These are phyloP conservation scores for Primulina eburnea DNA, from an alignment of 257 asterid species.

Conservation along the genomic window DNA sequence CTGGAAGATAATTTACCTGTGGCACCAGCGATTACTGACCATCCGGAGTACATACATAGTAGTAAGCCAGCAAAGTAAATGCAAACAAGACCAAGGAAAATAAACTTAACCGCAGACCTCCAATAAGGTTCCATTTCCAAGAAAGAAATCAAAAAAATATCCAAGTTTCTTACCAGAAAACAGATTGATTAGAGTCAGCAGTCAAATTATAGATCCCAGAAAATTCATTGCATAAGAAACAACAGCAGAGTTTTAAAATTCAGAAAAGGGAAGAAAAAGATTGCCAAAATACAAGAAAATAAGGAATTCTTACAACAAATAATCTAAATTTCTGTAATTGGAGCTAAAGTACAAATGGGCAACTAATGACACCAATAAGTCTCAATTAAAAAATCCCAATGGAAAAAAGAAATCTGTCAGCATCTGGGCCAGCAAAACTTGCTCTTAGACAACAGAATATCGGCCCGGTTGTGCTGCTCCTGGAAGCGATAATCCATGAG, in stretches of 20 bases:
- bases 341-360: constrained; percentile 15
- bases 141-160: too few relatives aligned
- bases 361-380: constrained; percentile 20
- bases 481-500: constrained; percentile 80
- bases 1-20: too few relatives aligned
- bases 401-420: background rate
- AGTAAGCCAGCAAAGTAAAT: too few relatives aligned
- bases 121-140: background rate
- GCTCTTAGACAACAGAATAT: constrained; percentile 60
- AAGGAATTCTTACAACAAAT: background rate
- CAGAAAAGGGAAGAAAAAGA: background rate
- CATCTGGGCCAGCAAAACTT: constrained; percentile 4
- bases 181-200: background rate
- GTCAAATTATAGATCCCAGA: constrained; percentile 13
- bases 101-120: background rate
- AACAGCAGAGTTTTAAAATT: background rate
- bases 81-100: background rate
- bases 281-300: background rate
- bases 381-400: constrained; percentile 10
- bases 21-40: too few relatives aligned
- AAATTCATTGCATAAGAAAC: background rate
- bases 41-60: too few relatives aligned
- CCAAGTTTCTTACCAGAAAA: background rate
- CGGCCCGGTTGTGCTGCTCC: constrained; percentile 90
- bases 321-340: constrained; percentile 10